These are phyloP conservation scores for Aspergillus pseudoglaucus DNA, from an alignment of 2,329 filamentous ascomycete species.

Conservation along the genomic window DNA sequence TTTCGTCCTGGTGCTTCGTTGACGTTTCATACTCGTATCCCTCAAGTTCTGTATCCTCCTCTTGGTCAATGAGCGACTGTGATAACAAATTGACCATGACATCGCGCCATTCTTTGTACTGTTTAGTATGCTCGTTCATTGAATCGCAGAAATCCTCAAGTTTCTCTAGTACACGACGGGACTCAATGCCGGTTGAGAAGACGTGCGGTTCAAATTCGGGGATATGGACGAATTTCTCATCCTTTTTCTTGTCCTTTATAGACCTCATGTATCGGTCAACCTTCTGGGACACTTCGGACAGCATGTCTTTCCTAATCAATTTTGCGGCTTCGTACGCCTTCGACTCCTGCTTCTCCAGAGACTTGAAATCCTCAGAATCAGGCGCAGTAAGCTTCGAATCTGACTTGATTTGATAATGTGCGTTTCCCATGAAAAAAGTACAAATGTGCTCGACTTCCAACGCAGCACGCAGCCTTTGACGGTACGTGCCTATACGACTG, in stretches of 20 bases:
- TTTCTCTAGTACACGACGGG: slow-evolving; percentile 57
- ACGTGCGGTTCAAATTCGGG: slow-evolving; percentile 52
- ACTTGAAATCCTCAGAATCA: slow-evolving; percentile 60
- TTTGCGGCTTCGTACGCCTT: slow-evolving; percentile 74
- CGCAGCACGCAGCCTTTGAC: slow-evolving; percentile 62
- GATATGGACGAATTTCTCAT: slow-evolving; percentile 56
- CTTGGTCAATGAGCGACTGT: slow-evolving; percentile 74
- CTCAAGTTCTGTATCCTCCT: slow-evolving; percentile 65
- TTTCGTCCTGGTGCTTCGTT: slow-evolving; percentile 77
- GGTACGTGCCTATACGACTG: slow-evolving; percentile 50
- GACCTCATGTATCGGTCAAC: slow-evolving; percentile 59
- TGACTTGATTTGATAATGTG: slow-evolving; percentile 74
- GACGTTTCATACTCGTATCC: slow-evolving; percentile 89
- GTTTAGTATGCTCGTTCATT: slow-evolving; percentile 65
- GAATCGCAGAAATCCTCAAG: slow-evolving; percentile 59
- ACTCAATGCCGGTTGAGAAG: slow-evolving; percentile 65
- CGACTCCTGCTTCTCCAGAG: slow-evolving; percentile 63
- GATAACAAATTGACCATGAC: slow-evolving; percentile 65
- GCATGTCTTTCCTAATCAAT: slow-evolving; percentile 66
- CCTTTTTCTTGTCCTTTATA: slow-evolving; percentile 49
- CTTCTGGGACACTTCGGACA: slow-evolving; percentile 53
- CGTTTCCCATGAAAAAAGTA: slow-evolving; percentile 78
- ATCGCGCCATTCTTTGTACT: slow-evolving; percentile 69
- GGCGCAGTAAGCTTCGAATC: slow-evolving; percentile 58
- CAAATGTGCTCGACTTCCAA: slow-evolving; percentile 77